These are phyloP conservation scores for Shiraia sp. DNA, from an alignment of 2,329 filamentous ascomycete species.

Conservation along the genomic window DNA sequence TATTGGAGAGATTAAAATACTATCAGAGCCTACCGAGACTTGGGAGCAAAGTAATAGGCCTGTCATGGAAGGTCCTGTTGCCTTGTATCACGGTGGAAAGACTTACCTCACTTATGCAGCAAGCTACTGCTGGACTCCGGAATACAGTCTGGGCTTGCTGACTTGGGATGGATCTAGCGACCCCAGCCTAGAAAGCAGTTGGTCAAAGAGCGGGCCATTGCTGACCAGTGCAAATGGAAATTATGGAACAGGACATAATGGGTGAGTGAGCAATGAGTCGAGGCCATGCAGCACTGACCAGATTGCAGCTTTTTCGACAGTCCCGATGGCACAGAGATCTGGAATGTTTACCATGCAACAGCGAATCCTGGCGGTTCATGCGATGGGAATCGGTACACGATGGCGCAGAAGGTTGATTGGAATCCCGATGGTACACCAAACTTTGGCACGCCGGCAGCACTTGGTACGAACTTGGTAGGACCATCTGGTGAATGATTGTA, in stretches of 20 bases:
- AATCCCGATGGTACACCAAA: constrained; percentile 57
- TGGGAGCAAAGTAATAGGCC: constrained; percentile 57
- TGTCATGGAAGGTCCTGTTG: constrained; percentile 61
- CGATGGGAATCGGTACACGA: constrained; percentile 59
- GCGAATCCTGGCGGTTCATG: constrained; percentile 55
- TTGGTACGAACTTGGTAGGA: constrained; percentile 38
- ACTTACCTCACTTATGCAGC: constrained; percentile 60
- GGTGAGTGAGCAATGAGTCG: constrained; percentile 22
- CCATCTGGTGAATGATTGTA: constrained; percentile 40
- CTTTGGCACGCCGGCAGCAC: constrained; percentile 48
- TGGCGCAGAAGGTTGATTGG: constrained; percentile 56
- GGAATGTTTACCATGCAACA: constrained; percentile 62
- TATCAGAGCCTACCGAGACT: constrained; percentile 55
- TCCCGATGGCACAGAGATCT: constrained; percentile 58
- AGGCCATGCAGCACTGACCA: background rate
- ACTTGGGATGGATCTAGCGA: constrained; percentile 57
- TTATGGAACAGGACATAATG: constrained; percentile 61
- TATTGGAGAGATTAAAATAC: constrained; percentile 52
- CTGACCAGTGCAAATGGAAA: constrained; percentile 60
- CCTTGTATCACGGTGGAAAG: constrained; percentile 58
- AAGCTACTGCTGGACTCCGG: constrained; percentile 60
- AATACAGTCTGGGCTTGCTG: constrained; percentile 59
- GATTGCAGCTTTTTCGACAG: constrained; percentile 58
- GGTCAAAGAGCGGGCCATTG: constrained; percentile 59
- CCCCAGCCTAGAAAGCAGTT: constrained; percentile 50